Conservation (phyloP, 768 basidiomycete species). For the Favolaschia claudopus region DNA sequence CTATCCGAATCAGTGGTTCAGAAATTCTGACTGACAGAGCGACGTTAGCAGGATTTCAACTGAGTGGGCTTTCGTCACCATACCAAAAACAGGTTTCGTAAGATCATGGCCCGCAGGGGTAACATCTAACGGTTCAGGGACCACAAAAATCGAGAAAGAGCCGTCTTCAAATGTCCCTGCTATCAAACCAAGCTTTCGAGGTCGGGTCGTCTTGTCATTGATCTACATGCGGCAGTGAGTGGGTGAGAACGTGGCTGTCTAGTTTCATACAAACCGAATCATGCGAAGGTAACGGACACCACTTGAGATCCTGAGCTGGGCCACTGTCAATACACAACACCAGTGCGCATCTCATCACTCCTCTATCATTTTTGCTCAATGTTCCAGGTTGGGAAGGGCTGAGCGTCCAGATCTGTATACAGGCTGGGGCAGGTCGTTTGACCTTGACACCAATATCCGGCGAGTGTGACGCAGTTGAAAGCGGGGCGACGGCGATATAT, state of each 20-base stretch:
- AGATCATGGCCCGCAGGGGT: constrained; percentile 34
- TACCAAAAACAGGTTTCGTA: constrained; percentile 57
- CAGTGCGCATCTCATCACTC: constrained; percentile 79
- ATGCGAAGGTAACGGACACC: constrained; percentile 91
- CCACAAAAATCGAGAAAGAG: constrained; percentile 74
- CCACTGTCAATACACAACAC: constrained; percentile 87
- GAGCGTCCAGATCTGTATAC: constrained; percentile 89
- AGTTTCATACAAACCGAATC: constrained; percentile 49
- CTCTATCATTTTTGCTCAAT: constrained; percentile 37
- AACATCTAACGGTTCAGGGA: constrained; percentile 79
- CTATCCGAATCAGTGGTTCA: constrained; percentile 74
- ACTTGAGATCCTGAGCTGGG: constrained; percentile 81
- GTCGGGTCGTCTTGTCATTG: constrained; percentile 23
- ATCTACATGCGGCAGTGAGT: constrained; percentile 11
- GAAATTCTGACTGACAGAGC: constrained; percentile 57
- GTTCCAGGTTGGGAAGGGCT: constrained; percentile 27
- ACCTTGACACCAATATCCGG: constrained; percentile 72
- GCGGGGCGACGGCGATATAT: constrained; percentile 85
- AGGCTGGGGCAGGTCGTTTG: constrained; percentile 62
- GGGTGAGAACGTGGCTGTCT: background rate
- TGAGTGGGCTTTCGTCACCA: constrained; percentile 24
- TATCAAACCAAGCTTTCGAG: constrained; percentile 80
- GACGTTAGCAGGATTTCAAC: background rate
- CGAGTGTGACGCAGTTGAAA: constrained; percentile 68
- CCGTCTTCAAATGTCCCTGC: constrained; percentile 91